Evolutionary conservation across 352 stramenopile genomes (phyloP).

Genomic region (Elongisporangium anandrum): DNA sequence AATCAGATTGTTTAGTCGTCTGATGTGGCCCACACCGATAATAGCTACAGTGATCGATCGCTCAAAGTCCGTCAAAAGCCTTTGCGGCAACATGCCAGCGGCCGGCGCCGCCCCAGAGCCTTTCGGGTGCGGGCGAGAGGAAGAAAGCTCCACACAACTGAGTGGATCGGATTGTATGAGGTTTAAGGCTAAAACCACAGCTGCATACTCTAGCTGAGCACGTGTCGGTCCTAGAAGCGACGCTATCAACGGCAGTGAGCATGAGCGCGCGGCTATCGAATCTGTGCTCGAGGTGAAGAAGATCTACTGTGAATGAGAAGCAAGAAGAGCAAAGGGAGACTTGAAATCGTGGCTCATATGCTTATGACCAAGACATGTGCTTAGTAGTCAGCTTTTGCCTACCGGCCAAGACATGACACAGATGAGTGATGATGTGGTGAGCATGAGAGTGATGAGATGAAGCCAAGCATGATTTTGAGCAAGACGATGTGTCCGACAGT

Average conservation of each 20-base stretch:
- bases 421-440: background rate
- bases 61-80: no score
- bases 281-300: background rate
- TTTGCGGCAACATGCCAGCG: background rate
- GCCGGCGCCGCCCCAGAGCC: background rate
- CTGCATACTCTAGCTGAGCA: background rate
- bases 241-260: background rate
- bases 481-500: background rate
- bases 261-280: background rate
- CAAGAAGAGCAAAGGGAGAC: background rate
- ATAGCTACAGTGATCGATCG: no score
- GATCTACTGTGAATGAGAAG: background rate
- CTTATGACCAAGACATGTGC: background rate
- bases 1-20: no score
- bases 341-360: background rate
- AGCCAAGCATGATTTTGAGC: background rate
- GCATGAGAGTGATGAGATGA: background rate
- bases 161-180: background rate
- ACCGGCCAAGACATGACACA: background rate
- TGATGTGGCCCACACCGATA: no score
- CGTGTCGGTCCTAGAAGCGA: background rate
- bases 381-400: background rate
- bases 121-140: background rate
- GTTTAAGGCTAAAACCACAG: background rate
- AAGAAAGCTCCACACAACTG: background rate